Evolutionary conservation across 2,329 filamentous ascomycete species (phyloP).

Genomic region (Ophioceras dolichostomum): DNA sequence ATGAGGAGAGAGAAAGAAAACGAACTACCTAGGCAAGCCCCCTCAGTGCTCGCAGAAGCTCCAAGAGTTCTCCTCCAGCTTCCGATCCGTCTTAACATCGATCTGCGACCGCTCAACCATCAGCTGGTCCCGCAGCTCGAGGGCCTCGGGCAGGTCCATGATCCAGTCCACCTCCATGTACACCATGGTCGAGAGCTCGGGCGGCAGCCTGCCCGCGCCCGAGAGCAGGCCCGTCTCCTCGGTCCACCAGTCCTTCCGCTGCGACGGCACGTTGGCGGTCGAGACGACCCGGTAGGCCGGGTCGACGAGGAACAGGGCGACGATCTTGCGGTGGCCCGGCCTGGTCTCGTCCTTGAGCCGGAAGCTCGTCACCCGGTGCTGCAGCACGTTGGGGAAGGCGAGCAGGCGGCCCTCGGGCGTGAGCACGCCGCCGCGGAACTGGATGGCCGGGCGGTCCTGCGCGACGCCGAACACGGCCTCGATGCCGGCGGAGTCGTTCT

Average conservation of each 20-base stretch:
- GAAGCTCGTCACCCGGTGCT: slow-evolving; percentile 39
- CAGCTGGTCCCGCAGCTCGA: not conserved
- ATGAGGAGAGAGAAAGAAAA: no score
- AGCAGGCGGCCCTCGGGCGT: slow-evolving; percentile 29
- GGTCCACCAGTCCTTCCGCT: slow-evolving; percentile 22
- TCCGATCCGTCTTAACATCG: not conserved
- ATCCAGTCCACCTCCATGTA: not conserved
- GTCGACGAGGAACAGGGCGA: slow-evolving; percentile 48
- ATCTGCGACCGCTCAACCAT: not conserved
- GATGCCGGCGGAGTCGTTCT: slow-evolving; percentile 6
- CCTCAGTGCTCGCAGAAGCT: slow-evolving; percentile 1
- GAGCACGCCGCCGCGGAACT: slow-evolving; percentile 26
- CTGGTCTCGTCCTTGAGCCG: slow-evolving; percentile 31
- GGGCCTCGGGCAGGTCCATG: not conserved
- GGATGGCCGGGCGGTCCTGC: slow-evolving; percentile 15
- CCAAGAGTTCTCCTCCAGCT: not conserved
- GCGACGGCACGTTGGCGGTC: slow-evolving; percentile 24
- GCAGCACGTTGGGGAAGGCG: slow-evolving; percentile 27
- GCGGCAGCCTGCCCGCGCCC: not conserved
- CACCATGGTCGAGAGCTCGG: not conserved
- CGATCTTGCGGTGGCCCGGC: slow-evolving; percentile 41
- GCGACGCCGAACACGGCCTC: slow-evolving; percentile 6
- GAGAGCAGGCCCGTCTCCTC: slow-evolving; percentile 3
- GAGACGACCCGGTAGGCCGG: slow-evolving; percentile 36
- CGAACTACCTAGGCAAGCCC: no score